phyloP scores from a whole-genome alignment of 169 alveolate species.

The Haemoproteus tartakovskyi region DNA sequence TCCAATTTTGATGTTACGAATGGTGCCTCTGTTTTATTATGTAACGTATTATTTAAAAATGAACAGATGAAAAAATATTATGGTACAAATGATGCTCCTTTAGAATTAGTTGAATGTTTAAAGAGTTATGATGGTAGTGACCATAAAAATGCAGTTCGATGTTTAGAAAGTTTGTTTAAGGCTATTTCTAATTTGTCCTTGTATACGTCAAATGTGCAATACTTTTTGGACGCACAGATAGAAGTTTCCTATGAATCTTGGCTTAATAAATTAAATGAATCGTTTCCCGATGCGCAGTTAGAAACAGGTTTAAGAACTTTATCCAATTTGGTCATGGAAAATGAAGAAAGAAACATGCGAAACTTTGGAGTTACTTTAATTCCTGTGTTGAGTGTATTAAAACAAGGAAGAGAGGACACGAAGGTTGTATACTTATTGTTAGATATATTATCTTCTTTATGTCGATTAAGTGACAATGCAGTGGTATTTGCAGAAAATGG shows the following conservation, averaged over 20 bases:
- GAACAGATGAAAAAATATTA: constrained; percentile 81
- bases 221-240: constrained; percentile 76
- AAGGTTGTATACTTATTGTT: constrained; percentile 80
- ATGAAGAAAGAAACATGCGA: constrained; percentile 82
- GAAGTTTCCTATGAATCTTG: constrained; percentile 76
- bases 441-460: constrained; percentile 83
- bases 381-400: constrained; percentile 76
- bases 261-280: constrained; percentile 76
- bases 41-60: constrained; percentile 85
- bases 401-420: constrained; percentile 81
- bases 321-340: constrained; percentile 87
- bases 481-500: constrained; percentile 75
- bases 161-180: constrained; percentile 84
- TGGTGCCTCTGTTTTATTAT: constrained; percentile 85
- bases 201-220: constrained; percentile 81
- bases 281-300: constrained; percentile 74
- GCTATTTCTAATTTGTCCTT: constrained; percentile 86
- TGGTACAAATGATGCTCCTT: constrained; percentile 87
- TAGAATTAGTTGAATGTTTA: constrained; percentile 83
- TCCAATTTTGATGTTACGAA: constrained; percentile 83
- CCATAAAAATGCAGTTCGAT: constrained; percentile 80
- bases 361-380: constrained; percentile 82
- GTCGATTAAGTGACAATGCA: constrained; percentile 82
- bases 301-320: constrained; percentile 86
- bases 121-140: constrained; percentile 77